Evolutionary conservation across 768 basidiomycete genomes (phyloP).

Genomic region (Phlebiopsis gigantea): DNA sequence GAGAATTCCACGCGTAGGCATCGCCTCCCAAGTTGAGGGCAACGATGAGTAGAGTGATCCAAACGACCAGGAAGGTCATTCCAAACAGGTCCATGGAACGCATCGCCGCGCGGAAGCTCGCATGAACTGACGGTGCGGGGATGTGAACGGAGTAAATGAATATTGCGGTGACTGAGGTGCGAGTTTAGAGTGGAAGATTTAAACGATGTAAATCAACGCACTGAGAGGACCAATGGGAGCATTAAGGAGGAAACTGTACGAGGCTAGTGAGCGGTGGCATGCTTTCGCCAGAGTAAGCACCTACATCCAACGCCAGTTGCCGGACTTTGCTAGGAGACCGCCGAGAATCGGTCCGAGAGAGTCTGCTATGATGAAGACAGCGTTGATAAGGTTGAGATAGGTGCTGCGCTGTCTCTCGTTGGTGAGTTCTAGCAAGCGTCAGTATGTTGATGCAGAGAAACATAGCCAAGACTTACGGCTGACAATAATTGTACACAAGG

Average conservation of each 20-base stretch:
- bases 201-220: background rate
- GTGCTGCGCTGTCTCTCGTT: conserved; percentile 13
- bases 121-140: background rate
- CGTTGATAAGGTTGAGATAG: conserved; percentile 16
- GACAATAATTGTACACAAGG: conserved; percentile 14
- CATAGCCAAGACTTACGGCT: conserved; percentile 10
- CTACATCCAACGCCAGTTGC: conserved; percentile 17
- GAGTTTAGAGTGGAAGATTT: background rate
- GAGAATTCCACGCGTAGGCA: conserved; percentile 12
- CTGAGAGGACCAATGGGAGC: conserved; percentile 14
- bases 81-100: conserved; percentile 11
- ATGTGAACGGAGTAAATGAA: conserved; percentile 14
- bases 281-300: background rate
- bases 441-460: background rate
- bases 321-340: conserved; percentile 12
- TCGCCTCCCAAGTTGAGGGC: conserved; percentile 14
- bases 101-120: conserved; percentile 1
- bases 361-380: conserved; percentile 15
- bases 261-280: background rate
- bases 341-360: conserved; percentile 14
- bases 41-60: conserved; percentile 15
- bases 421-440: conserved; percentile 9
- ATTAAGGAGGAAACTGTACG: conserved; percentile 12
- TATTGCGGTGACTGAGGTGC: conserved; percentile 9
- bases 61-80: conserved; percentile 12